A percentile compares a stretch with the other conserved stretches of the same genome.
These are phyloP conservation scores for Calcarisporium arbuscula DNA, from an alignment of 2,329 filamentous ascomycete genomes.

Conservation along the genomic window DNA sequence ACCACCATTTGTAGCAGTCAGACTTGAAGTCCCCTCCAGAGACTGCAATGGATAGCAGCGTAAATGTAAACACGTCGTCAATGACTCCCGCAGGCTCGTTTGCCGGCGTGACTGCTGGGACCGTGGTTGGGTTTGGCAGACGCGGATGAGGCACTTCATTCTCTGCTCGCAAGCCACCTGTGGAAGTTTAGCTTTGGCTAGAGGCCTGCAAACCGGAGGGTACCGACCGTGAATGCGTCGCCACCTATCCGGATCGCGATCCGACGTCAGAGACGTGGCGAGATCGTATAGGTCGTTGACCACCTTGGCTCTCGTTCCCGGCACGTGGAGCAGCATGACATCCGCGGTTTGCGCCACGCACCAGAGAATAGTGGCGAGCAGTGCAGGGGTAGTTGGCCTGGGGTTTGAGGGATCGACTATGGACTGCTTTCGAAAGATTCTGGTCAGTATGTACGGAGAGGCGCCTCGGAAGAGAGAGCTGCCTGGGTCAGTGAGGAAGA, in stretches of 20 bases:
- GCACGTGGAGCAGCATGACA: conserved; percentile 33
- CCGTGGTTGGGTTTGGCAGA: conserved; percentile 13
- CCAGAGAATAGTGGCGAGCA: conserved; percentile 42
- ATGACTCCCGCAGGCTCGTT: conserved; percentile 28
- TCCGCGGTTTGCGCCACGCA: conserved; percentile 41
- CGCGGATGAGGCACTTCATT: conserved; percentile 21
- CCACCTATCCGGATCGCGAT: conserved; percentile 30
- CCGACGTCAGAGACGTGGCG: conserved; percentile 25
- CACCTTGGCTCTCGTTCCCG: conserved; percentile 32
- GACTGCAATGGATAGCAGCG: conserved; percentile 37
- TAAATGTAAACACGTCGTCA: conserved; percentile 39
- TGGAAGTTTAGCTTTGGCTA: neutral
- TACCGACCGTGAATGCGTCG: conserved; percentile 25
- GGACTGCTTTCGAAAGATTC: conserved; percentile 38
- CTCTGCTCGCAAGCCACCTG: conserved; percentile 27
- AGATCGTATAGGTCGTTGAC: conserved; percentile 31
- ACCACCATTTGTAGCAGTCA: conserved; percentile 42
- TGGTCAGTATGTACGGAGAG: conserved; percentile 41
- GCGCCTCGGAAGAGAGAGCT: conserved; percentile 36
- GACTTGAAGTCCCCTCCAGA: conserved; percentile 43
- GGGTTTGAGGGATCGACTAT: conserved; percentile 33
- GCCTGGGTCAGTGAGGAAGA: conserved; percentile 39
- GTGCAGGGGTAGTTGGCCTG: conserved; percentile 34
- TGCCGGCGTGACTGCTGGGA: conserved; percentile 23
- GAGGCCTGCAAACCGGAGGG: neutral